A percentile compares a stretch with the other conserved stretches of the same genome.
phyloP scores from a whole-genome alignment of 495 filamentous ascomycete genomes.

The Cladorrhinum samala region DNA sequence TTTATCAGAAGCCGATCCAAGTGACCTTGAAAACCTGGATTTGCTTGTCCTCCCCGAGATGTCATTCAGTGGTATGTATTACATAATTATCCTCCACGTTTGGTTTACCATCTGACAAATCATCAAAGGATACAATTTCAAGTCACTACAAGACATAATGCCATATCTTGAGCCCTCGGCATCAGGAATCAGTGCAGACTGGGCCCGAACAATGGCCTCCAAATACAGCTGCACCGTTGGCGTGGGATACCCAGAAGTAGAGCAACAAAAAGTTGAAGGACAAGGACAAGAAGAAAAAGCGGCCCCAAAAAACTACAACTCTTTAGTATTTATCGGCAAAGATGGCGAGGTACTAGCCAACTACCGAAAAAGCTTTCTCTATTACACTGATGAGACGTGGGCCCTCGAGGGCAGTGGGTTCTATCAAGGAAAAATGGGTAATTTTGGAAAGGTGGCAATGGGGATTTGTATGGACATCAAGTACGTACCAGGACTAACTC shows the following conservation, averaged over 20 bases:
- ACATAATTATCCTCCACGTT: neutral
- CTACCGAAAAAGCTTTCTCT: slow-evolving; percentile 87
- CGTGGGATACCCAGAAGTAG: slow-evolving; percentile 81
- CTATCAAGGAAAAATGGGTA: slow-evolving; percentile 43
- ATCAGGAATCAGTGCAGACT: slow-evolving; percentile 65
- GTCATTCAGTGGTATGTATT: slow-evolving; percentile 70
- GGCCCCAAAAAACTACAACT: slow-evolving; percentile 61
- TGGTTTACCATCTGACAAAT: neutral
- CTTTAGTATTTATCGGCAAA: slow-evolving; percentile 69
- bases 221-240: slow-evolving; percentile 74
- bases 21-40: slow-evolving; percentile 54
- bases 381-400: slow-evolving; percentile 68
- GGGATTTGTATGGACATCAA: slow-evolving; percentile 89
- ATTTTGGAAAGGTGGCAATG: slow-evolving; percentile 61
- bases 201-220: slow-evolving; percentile 70
- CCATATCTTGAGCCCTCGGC: slow-evolving; percentile 77
- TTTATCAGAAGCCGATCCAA: slow-evolving; percentile 49
- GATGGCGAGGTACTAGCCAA: slow-evolving; percentile 66
- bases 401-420: slow-evolving; percentile 71
- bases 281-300: slow-evolving; percentile 36
- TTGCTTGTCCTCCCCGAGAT: slow-evolving; percentile 82
- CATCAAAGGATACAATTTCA: slow-evolving; percentile 79
- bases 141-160: slow-evolving; percentile 65
- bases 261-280: slow-evolving; percentile 35
- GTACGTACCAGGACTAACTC: slow-evolving; percentile 25